Evolutionary conservation across 371 early-diverging fungal genomes (phyloP).

Genomic region (Circinella umbellata): DNA sequence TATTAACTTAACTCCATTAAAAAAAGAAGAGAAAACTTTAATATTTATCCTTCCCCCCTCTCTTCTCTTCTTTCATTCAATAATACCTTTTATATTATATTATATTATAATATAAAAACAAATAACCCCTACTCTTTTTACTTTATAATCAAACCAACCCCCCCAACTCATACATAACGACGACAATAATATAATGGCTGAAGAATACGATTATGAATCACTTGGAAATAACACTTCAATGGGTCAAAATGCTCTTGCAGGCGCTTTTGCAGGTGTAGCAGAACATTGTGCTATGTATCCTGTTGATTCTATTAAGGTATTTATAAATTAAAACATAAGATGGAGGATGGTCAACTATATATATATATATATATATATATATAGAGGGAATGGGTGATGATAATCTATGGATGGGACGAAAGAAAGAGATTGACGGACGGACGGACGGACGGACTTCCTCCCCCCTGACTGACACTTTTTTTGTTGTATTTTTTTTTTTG

Average conservation of each 20-base stretch:
- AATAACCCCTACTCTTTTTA: background rate
- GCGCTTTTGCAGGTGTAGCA: conserved; percentile 95
- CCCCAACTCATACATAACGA: background rate
- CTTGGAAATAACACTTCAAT: conserved; percentile 82
- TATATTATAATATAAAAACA: background rate
- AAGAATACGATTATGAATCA: conserved; percentile 88
- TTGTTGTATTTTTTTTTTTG: background rate
- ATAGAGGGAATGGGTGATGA: background rate
- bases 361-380: conserved; percentile 11
- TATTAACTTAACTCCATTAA: no score
- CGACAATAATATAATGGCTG: conserved; percentile 23
- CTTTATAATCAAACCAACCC: background rate
- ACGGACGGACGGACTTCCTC: background rate
- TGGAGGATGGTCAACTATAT: no score
- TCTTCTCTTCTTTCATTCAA: background rate
- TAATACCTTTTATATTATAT: background rate
- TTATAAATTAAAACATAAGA: no score
- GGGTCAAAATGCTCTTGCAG: conserved; percentile 85
- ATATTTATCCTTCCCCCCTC: background rate
- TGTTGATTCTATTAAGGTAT: conserved; percentile 92
- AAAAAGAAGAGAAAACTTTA: no score
- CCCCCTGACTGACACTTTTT: no score
- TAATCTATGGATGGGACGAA: no score
- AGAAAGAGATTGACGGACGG: no score
- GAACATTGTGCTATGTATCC: conserved; percentile 97